Evolutionary conservation across 2,329 filamentous ascomycete genomes (phyloP).

Genomic region (Cryphonectria radicalis): DNA sequence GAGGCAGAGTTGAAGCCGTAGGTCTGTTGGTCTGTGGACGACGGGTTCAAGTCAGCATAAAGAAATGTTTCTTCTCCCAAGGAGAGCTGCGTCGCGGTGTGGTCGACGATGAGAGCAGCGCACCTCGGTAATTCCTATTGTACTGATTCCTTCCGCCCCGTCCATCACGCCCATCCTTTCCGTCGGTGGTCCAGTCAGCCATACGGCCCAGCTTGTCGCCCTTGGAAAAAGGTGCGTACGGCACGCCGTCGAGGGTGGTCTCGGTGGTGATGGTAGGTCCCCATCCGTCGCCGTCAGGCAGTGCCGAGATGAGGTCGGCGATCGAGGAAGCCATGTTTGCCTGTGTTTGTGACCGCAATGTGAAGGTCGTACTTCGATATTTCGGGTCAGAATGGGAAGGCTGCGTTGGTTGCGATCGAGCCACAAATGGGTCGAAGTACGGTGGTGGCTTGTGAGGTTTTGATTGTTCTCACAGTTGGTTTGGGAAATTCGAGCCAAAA

Average conservation of each 20-base stretch:
- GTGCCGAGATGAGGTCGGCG: slow-evolving; percentile 68
- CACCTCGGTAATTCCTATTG: slow-evolving; percentile 91
- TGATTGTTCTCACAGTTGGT: slow-evolving; percentile 19
- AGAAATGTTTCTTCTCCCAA: not conserved
- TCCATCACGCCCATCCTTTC: slow-evolving; percentile 77
- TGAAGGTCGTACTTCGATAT: not conserved
- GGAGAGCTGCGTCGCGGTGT: not conserved
- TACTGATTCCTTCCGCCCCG: slow-evolving; percentile 84
- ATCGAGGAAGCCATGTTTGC: slow-evolving; percentile 42
- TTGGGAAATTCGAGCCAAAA: slow-evolving; percentile 23
- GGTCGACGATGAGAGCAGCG: slow-evolving; percentile 31
- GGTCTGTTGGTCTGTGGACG: slow-evolving; percentile 80
- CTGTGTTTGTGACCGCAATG: not conserved
- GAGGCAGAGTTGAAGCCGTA: slow-evolving; percentile 89
- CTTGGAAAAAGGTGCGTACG: slow-evolving; percentile 98
- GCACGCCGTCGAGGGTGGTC: slow-evolving; percentile 90
- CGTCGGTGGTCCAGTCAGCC: slow-evolving; percentile 95
- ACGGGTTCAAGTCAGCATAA: slow-evolving; percentile 30
- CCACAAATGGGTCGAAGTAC: slow-evolving; percentile 7
- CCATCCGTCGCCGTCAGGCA: slow-evolving; percentile 82
- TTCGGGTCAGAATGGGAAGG: not conserved
- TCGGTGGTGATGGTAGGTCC: slow-evolving; percentile 81
- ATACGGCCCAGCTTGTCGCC: slow-evolving; percentile 98
- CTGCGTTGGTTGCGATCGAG: slow-evolving; percentile 2
- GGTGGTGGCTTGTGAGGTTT: slow-evolving; percentile 7